A percentile compares a stretch with the other conserved stretches of the same genome.
Evolutionary conservation across 2,329 filamentous ascomycete genomes (phyloP).

Genomic region (Spiromastix sp.): DNA sequence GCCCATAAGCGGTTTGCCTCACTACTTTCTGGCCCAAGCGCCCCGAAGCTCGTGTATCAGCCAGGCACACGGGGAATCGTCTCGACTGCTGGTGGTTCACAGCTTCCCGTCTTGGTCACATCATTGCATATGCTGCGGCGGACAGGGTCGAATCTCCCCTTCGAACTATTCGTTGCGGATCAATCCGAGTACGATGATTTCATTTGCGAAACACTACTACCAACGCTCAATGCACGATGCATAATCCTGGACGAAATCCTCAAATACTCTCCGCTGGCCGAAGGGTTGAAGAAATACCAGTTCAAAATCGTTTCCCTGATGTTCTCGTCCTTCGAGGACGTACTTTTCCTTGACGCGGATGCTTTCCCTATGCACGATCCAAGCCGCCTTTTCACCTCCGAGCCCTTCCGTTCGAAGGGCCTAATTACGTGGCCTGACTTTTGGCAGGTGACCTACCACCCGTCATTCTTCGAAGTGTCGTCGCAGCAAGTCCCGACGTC

Average conservation of each 20-base stretch:
- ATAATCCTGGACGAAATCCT: slow-evolving; percentile 17
- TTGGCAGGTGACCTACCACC: slow-evolving; percentile 35
- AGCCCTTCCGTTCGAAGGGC: slow-evolving; percentile 43
- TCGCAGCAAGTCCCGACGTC: slow-evolving; percentile 30
- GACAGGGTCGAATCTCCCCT: slow-evolving; percentile 23
- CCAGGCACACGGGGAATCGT: slow-evolving; percentile 10
- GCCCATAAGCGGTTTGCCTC: slow-evolving; percentile 10
- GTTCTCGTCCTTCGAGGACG: slow-evolving; percentile 49
- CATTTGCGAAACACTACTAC: slow-evolving; percentile 22
- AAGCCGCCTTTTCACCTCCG: slow-evolving; percentile 37
- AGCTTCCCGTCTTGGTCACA: slow-evolving; percentile 23
- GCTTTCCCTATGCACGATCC: slow-evolving; percentile 42
- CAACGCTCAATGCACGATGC: slow-evolving; percentile 24
- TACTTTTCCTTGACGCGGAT: slow-evolving; percentile 50
- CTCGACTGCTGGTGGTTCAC: slow-evolving; percentile 13
- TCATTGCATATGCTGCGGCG: slow-evolving; percentile 26
- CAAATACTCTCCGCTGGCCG: slow-evolving; percentile 28
- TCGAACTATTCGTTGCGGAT: slow-evolving; percentile 26
- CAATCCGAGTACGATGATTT: slow-evolving; percentile 19
- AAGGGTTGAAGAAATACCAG: slow-evolving; percentile 52
- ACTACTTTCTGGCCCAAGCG: slow-evolving; percentile 6
- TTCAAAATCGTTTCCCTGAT: slow-evolving; percentile 48
- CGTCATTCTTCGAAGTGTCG: slow-evolving; percentile 34
- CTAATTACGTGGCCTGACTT: slow-evolving; percentile 50
- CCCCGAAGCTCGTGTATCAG: slow-evolving; percentile 9